Percentiles rank a stretch among this genome's conserved stretches.
Conservation (phyloP, 257 asterid genomes). For the Scutellaria galericulata region DNA sequence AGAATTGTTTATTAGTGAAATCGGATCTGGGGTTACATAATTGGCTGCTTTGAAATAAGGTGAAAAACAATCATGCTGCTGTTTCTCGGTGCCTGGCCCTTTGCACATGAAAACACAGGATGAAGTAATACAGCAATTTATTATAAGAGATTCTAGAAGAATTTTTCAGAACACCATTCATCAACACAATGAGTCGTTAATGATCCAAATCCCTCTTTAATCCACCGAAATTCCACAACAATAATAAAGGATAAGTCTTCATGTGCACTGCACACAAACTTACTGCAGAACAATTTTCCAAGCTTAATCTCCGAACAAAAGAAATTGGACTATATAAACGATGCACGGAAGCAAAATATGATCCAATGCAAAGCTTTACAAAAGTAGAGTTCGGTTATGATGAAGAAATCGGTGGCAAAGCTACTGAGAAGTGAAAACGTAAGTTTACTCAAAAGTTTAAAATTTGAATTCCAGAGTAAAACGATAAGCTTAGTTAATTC, state of each 20-base stretch:
- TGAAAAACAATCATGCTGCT: not conserved
- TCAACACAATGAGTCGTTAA: not conserved
- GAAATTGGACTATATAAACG: slow-evolving; percentile 4
- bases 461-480: slow-evolving; percentile 10
- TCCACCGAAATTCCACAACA: not conserved
- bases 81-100: not conserved
- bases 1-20: slow-evolving; percentile 5
- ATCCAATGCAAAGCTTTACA: not conserved
- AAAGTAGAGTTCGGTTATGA: not conserved
- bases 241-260: not conserved
- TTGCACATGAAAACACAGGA: not conserved
- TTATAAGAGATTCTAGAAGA: not conserved
- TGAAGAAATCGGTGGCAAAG: not conserved
- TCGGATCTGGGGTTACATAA: not conserved
- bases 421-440: not conserved
- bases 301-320: slow-evolving; percentile 9
- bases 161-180: slow-evolving; percentile 3
- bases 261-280: not conserved
- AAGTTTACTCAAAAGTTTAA: slow-evolving; percentile 3
- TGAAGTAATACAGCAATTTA: not conserved
- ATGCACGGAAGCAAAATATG: not conserved
- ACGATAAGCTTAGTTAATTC: not conserved
- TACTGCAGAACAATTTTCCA: not conserved
- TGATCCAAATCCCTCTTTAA: not conserved
- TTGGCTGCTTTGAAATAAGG: not conserved